Conservation (phyloP, 352 stramenopile genomes). For the Phytophthora aleatoria region DNA sequence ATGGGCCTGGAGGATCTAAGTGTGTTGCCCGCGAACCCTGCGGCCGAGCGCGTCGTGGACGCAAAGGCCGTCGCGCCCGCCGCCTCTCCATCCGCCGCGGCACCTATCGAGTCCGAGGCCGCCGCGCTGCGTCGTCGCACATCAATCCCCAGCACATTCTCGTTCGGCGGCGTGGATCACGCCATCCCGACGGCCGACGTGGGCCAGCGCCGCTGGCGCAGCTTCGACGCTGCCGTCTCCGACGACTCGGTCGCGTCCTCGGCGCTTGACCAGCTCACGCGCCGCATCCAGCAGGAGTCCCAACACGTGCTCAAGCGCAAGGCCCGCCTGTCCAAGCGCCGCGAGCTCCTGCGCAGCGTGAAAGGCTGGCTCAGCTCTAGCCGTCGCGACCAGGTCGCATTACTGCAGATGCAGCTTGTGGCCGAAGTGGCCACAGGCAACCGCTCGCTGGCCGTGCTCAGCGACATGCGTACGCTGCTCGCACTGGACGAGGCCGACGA, state of each 20-base stretch:
- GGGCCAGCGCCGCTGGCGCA: conserved; percentile 64
- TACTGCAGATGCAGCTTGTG: conserved; percentile 75
- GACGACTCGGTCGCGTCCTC: conserved; percentile 24
- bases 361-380: conserved; percentile 48
- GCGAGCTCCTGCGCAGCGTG: conserved; percentile 58
- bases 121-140: conserved; percentile 49
- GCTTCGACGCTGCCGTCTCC: conserved; percentile 49
- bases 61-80: conserved; percentile 15
- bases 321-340: conserved; percentile 43
- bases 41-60: conserved; percentile 24
- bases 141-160: conserved; percentile 70
- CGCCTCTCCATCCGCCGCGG: not conserved
- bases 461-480: conserved; percentile 57
- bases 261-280: conserved; percentile 47
- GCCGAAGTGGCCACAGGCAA: conserved; percentile 66
- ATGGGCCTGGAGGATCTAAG: conserved; percentile 42
- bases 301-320: conserved; percentile 47
- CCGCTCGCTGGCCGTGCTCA: conserved; percentile 63
- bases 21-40: not conserved
- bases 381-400: conserved; percentile 56
- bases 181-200: conserved; percentile 17
- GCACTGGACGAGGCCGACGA: conserved; percentile 42
- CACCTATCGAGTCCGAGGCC: conserved; percentile 33
- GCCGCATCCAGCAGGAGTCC: conserved; percentile 60
- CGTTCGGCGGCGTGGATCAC: conserved; percentile 39